Evolutionary conservation across 148 eudicot species (phyloP), one percentile per base, ranked within the genome.

Genomic region (Silene latifolia): DNA sequence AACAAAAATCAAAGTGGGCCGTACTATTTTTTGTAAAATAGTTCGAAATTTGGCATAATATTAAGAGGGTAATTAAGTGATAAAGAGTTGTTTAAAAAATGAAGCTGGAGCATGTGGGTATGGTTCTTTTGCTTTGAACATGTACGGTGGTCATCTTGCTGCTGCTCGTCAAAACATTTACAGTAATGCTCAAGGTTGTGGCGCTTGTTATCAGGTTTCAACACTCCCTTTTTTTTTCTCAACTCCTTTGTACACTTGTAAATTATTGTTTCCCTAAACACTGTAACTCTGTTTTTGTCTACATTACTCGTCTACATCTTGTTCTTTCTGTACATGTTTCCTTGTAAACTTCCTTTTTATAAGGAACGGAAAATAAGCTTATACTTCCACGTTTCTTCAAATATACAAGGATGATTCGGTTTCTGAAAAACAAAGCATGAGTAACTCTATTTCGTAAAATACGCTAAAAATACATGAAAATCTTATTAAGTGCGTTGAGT

Each of bases 41-140:
- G 44, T 39, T 39, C 44, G 6, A 6, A 39, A 4, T 39, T 67
- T 35, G 57, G 18, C n/a, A 47, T 48, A 63, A 63, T 19, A 65
- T 17, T 32, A 72, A 78, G 27, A 29, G 72, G 80, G 76, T 82
- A 66, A 66, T 13, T 47, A 47, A 35, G 23, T 17, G 39, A 67
- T 20, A 79, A 56, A 74, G 57, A 81, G 65, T 14, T 58, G 68
- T 56, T 51, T 58, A 80, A 39, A 39, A 39, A 71, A 73, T 84
- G 86, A 81, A 85, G 91, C 82, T 68, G 97, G 94, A 64, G 88
- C 95, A 42, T 92, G 98, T 85, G 97, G 97, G 58, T 93, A 93
- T 81, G 98, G 98, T 62, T 71, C 97, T 18, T 75, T 82, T 72
- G 97, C 93, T 7, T 8, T 81, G 71, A 80, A 79, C 59, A 79